Percentiles rank a stretch among this genome's conserved stretches.
phyloP scores from a whole-genome alignment of 1,284 basidiomycete genomes.

The Ganoderma lucidum region DNA sequence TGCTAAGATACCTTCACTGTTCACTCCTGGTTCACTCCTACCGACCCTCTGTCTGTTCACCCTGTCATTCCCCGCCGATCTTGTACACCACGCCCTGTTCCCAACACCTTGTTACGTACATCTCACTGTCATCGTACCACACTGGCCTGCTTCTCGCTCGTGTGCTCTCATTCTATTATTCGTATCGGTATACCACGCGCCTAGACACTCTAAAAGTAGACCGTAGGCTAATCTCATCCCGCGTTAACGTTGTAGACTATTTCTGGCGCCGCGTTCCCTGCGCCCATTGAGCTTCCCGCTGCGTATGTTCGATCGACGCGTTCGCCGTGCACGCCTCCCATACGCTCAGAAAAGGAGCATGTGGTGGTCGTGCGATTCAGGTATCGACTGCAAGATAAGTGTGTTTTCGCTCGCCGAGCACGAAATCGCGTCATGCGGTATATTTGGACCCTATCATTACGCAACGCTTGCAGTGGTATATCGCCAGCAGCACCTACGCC shows the following conservation, averaged over 20 bases:
- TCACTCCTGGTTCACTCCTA: background rate
- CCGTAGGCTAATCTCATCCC: constrained; percentile 10
- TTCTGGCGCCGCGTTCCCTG: background rate
- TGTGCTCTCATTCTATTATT: constrained; percentile 4
- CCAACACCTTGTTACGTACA: constrained; percentile 4
- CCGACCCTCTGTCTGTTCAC: background rate
- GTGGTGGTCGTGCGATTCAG: background rate
- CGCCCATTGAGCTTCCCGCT: background rate
- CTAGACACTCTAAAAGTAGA: constrained; percentile 17
- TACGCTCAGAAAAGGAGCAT: background rate
- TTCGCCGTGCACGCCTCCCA: background rate
- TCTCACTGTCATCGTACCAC: background rate
- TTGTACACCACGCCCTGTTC: background rate
- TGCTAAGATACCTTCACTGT: background rate
- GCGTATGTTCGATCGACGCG: background rate
- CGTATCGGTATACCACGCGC: background rate
- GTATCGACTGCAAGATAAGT: background rate
- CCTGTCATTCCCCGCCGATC: background rate
- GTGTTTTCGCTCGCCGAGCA: background rate
- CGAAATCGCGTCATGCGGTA: background rate
- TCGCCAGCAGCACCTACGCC: too few species aligned
- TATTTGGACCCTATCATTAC: too few species aligned
- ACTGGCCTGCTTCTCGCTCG: background rate
- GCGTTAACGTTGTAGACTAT: background rate
- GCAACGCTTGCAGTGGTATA: too few species aligned